A percentile compares a stretch with the other conserved stretches of the same genome.
phyloP scores from a whole-genome alignment of 441 rosid species.

The Euphorbia schlechtendalii region DNA sequence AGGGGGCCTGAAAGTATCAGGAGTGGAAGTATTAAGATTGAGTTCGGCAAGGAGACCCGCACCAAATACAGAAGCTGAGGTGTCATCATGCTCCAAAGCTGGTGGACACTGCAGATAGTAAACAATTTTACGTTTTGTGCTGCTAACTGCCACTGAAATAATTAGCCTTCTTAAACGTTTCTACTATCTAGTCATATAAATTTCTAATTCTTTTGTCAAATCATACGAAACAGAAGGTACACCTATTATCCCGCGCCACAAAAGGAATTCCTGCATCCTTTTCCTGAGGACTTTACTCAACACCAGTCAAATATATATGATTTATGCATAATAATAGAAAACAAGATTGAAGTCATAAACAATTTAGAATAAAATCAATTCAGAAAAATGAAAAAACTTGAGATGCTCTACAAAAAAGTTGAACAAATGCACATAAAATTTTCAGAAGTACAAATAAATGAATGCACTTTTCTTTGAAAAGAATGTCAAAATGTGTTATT shows the following conservation, averaged over 20 bases:
- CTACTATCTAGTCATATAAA: constrained; percentile 8
- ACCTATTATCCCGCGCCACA: background rate
- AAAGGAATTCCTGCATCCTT: background rate
- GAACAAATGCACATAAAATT: background rate
- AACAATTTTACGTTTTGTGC: constrained; percentile 13
- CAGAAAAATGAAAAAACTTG: background rate
- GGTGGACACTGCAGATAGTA: constrained; percentile 52
- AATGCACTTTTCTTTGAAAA: background rate
- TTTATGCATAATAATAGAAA: background rate
- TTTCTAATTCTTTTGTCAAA: constrained; percentile 1
- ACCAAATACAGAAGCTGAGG: constrained; percentile 48
- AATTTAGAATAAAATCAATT: background rate
- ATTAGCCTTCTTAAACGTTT: background rate
- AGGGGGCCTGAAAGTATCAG: constrained; percentile 73
- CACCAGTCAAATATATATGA: background rate
- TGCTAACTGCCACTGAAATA: constrained; percentile 1
- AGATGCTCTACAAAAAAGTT: background rate
- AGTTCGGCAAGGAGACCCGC: constrained; percentile 61
- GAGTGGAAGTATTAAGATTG: constrained; percentile 57
- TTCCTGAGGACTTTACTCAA: background rate
- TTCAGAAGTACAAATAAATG: too few species aligned
- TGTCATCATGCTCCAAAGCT: constrained; percentile 55
- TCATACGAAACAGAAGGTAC: background rate
- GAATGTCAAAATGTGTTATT: background rate
- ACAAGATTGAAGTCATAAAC: background rate